Conservation (phyloP, 2,329 filamentous ascomycete genomes). For the Endoconidiophora laricicola region DNA sequence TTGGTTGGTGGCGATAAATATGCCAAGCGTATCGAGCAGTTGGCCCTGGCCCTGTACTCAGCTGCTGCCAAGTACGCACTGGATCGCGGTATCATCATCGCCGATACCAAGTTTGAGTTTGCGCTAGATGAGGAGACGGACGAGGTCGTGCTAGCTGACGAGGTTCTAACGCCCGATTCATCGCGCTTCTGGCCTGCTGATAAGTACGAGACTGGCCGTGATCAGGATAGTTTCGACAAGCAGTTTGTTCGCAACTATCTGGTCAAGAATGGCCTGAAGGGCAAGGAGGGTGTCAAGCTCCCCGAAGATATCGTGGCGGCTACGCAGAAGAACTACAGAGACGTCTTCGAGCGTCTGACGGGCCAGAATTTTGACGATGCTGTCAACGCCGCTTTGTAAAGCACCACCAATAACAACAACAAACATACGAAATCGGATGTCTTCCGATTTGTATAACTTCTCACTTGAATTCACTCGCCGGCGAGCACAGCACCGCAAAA, state of each 20-base stretch:
- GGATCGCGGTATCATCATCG: constrained; percentile 23
- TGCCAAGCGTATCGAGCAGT: constrained; percentile 19
- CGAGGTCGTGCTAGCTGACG: constrained; percentile 41
- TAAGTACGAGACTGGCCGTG: constrained; percentile 44
- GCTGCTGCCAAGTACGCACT: constrained; percentile 43
- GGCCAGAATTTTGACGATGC: constrained; percentile 29
- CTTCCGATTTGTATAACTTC: too few species aligned
- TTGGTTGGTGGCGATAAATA: constrained; percentile 20
- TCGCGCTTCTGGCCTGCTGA: constrained; percentile 76
- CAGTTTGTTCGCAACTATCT: constrained; percentile 74
- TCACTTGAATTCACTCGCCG: too few species aligned
- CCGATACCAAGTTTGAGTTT: constrained; percentile 40
- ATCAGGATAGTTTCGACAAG: constrained; percentile 82
- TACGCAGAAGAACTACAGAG: constrained; percentile 56
- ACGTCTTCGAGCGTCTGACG: constrained; percentile 54
- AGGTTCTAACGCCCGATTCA: constrained; percentile 70
- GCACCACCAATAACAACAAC: too few species aligned
- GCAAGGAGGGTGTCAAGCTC: constrained; percentile 29
- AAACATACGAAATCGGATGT: too few species aligned
- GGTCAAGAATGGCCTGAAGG: constrained; percentile 43
- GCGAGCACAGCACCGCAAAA: too few species aligned
- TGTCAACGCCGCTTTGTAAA: constrained; percentile 1
- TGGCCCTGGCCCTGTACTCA: constrained; percentile 21
- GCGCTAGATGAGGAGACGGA: constrained; percentile 18
- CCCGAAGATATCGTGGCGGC: constrained; percentile 51